Evolutionary conservation across 2,329 filamentous ascomycete genomes (phyloP).

Genomic region (Xylaria multiplex): DNA sequence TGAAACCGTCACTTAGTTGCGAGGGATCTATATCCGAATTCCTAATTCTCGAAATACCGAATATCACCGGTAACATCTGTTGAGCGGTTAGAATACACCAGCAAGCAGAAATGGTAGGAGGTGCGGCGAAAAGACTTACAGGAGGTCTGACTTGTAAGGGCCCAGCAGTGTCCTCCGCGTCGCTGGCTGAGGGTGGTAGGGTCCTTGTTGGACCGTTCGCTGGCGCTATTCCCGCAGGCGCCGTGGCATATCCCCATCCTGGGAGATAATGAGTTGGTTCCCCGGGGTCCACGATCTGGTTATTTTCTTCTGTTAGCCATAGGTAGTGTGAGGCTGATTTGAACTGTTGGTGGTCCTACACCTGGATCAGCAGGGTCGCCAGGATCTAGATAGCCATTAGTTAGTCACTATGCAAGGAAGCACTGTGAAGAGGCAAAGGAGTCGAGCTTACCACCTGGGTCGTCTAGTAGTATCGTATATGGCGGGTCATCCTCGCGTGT

Average conservation of each 20-base stretch:
- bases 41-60: slow-evolving; percentile 4
- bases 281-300: not conserved
- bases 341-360: not conserved
- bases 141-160: not conserved
- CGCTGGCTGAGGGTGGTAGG: not conserved
- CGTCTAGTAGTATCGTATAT: not conserved
- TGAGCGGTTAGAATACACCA: not conserved
- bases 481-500: slow-evolving; percentile 3
- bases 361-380: not conserved
- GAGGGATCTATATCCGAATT: not conserved
- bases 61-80: slow-evolving; percentile 14
- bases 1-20: slow-evolving; percentile 26
- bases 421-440: not conserved
- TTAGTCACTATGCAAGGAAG: not conserved
- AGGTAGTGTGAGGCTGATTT: not conserved
- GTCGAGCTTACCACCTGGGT: not conserved
- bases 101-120: not conserved
- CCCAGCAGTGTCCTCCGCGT: not conserved
- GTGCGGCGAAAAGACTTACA: not conserved
- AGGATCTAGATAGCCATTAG: not conserved
- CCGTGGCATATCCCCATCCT: not conserved
- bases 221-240: not conserved
- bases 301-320: not conserved
- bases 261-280: not conserved
- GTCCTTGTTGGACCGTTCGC: slow-evolving; percentile 3